Conservation (phyloP, 2,329 filamentous ascomycete genomes). For the Leptographium procerum region DNA sequence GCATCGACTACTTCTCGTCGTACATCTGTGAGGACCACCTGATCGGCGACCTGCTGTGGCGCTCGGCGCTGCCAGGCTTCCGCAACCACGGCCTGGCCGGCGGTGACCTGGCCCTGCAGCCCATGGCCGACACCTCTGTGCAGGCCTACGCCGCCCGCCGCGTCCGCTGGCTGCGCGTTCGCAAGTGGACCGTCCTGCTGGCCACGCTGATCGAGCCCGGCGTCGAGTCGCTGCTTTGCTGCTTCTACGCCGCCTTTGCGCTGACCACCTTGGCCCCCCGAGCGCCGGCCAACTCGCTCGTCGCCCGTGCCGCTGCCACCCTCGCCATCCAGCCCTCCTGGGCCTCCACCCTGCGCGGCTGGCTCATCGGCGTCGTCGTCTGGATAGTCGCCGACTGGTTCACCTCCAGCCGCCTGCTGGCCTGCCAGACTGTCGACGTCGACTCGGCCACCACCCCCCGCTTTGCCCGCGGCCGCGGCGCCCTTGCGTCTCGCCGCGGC, state of each 20-base stretch:
- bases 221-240: slow-evolving; percentile 79
- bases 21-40: slow-evolving; percentile 98
- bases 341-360: slow-evolving; percentile 52
- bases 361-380: slow-evolving; percentile 48
- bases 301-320: slow-evolving; percentile 37
- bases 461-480: slow-evolving; percentile 44
- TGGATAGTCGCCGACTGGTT: slow-evolving; percentile 73
- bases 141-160: slow-evolving; percentile 67
- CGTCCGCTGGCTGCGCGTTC: slow-evolving; percentile 80
- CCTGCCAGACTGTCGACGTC: slow-evolving; percentile 55
- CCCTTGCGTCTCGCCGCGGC: slow-evolving; percentile 25
- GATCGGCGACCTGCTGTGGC: slow-evolving; percentile 87
- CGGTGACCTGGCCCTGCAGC: slow-evolving; percentile 82
- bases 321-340: slow-evolving; percentile 49
- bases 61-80: slow-evolving; percentile 49
- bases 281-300: slow-evolving; percentile 26
- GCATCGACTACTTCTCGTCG: slow-evolving; percentile 85
- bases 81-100: slow-evolving; percentile 72
- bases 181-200: slow-evolving; percentile 84
- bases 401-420: slow-evolving; percentile 64
- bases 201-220: slow-evolving; percentile 90
- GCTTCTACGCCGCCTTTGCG: slow-evolving; percentile 67
- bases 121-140: slow-evolving; percentile 72
- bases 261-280: slow-evolving; percentile 50
- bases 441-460: slow-evolving; percentile 52